These are phyloP conservation scores for Sisymbrium irio DNA, from an alignment of 345 rosid species.

Conservation along the genomic window DNA sequence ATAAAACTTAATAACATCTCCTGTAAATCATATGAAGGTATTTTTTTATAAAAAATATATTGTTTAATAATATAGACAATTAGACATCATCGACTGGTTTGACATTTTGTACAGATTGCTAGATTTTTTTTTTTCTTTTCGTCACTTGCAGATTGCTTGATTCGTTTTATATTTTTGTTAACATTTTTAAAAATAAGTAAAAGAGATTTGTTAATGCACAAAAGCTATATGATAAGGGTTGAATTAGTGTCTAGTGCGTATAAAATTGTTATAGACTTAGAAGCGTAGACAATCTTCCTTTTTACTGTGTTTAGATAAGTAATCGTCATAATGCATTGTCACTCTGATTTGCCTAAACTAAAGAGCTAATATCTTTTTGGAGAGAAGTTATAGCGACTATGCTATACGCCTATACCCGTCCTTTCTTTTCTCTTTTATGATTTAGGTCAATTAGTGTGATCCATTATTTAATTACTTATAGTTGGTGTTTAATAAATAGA, in stretches of 20 bases:
- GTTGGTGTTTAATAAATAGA: background rate
- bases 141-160: background rate
- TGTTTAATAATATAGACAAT: too few relatives aligned
- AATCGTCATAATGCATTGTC: background rate
- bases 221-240: background rate
- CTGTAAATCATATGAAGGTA: too few relatives aligned
- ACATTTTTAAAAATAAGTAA: background rate
- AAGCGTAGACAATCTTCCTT: background rate
- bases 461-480: background rate
- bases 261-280: background rate
- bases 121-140: too few relatives aligned
- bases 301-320: background rate
- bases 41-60: too few relatives aligned
- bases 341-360: slow-evolving; percentile 8
- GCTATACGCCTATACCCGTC: background rate
- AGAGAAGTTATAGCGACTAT: slow-evolving; percentile 6
- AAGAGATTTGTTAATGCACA: background rate
- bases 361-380: background rate
- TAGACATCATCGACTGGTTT: background rate
- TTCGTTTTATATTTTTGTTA: background rate
- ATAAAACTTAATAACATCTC: too few relatives aligned
- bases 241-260: background rate
- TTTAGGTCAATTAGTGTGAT: background rate
- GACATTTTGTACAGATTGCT: slow-evolving; percentile 14
- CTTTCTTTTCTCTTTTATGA: background rate